phyloP scores from a whole-genome alignment of 495 filamentous ascomycete genomes.

The Aspergillus wentii region DNA sequence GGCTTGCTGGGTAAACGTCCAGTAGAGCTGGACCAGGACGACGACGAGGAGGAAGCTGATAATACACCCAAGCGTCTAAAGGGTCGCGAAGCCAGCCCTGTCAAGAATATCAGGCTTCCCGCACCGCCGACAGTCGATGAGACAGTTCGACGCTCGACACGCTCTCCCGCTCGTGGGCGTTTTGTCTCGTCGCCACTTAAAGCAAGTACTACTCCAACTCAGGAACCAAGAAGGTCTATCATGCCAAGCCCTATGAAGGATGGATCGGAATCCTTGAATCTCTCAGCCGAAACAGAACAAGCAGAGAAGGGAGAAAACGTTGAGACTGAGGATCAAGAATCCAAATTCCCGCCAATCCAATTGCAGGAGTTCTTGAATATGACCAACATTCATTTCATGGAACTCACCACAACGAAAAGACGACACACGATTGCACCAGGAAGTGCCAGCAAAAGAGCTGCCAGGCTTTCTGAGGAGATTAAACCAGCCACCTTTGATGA shows the following conservation, averaged over 20 bases:
- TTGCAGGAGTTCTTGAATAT: constrained; percentile 90
- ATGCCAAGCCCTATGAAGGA: constrained; percentile 21
- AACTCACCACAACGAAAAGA: constrained; percentile 85
- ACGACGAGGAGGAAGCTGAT: constrained; percentile 58
- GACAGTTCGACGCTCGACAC: constrained; percentile 52
- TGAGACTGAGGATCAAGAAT: constrained; percentile 13
- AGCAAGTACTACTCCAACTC: constrained; percentile 29
- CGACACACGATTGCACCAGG: constrained; percentile 73
- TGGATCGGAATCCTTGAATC: constrained; percentile 17
- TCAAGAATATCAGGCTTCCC: constrained; percentile 67
- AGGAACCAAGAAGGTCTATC: constrained; percentile 13
- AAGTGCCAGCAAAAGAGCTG: constrained; percentile 34
- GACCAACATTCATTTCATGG: constrained; percentile 97
- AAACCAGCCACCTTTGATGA: constrained; percentile 55
- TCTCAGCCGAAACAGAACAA: constrained; percentile 15
- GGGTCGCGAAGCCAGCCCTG: constrained; percentile 67
- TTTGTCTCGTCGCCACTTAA: constrained; percentile 27
- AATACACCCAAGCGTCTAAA: constrained; percentile 66
- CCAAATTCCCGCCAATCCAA: constrained; percentile 65
- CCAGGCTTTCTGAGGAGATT: constrained; percentile 26
- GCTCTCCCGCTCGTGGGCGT: constrained; percentile 38
- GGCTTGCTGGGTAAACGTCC: constrained; percentile 74
- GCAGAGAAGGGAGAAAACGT: constrained; percentile 16
- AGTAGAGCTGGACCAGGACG: constrained; percentile 61
- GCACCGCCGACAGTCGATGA: constrained; percentile 61